Evolutionary conservation across 306 rosid genomes (phyloP).

Genomic region (Glycine soja): DNA sequence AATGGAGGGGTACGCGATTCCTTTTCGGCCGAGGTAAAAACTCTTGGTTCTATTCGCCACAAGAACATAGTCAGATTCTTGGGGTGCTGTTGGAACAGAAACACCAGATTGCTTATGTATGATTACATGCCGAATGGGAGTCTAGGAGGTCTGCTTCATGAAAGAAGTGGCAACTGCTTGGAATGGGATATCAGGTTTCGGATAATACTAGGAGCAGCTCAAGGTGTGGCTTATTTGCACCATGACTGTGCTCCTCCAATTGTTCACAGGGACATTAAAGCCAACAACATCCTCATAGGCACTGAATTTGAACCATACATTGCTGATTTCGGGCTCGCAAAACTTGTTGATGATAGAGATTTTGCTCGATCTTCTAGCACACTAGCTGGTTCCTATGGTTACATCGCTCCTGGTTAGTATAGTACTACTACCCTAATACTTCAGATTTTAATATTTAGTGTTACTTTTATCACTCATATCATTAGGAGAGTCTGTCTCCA

Average conservation of each 20-base stretch:
- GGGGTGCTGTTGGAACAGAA: slow-evolving; percentile 86
- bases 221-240: slow-evolving; percentile 90
- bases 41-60: slow-evolving; percentile 89
- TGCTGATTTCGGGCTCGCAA: slow-evolving; percentile 93
- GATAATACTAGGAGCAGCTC: slow-evolving; percentile 85
- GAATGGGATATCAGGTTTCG: slow-evolving; percentile 82
- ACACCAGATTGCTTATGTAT: slow-evolving; percentile 79
- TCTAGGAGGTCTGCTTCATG: slow-evolving; percentile 82
- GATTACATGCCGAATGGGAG: slow-evolving; percentile 94
- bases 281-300: slow-evolving; percentile 89
- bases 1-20: slow-evolving; percentile 76
- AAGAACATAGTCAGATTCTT: slow-evolving; percentile 90
- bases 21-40: slow-evolving; percentile 83
- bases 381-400: slow-evolving; percentile 92
- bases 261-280: slow-evolving; percentile 90
- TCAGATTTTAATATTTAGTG: slow-evolving; percentile 1
- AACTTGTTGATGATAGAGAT: slow-evolving; percentile 80
- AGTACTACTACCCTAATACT: slow-evolving; percentile 21
- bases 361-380: slow-evolving; percentile 79
- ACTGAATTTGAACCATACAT: slow-evolving; percentile 86
- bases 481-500: neutral
- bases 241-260: slow-evolving; percentile 94
- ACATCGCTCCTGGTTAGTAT: slow-evolving; percentile 89
- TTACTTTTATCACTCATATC: neutral
- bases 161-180: slow-evolving; percentile 68